Evolutionary conservation across 768 basidiomycete species (phyloP), one percentile per base, ranked within the genome.

Genomic region (Trametes sanguinea): DNA sequence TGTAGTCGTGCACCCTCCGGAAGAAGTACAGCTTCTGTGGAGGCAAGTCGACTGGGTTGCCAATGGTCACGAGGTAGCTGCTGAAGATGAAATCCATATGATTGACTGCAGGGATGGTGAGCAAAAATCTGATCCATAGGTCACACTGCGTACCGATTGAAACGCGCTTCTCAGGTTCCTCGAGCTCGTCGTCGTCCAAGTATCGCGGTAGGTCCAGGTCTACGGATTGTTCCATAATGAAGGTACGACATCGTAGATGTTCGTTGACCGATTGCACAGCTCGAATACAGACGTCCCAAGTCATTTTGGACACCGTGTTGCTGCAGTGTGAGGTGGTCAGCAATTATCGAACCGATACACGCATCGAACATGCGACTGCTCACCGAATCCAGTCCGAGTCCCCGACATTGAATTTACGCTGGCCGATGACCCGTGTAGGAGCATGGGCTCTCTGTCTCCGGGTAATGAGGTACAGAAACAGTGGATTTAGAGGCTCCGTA

Each of bases 21-120:
- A 51, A 59, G 48, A 59, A 59, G 30, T 59, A 59, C 17, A 59
- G n/a, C 17, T 22, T 39, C 5, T 6, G 4, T 16, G 57, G 57
- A 14, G 57, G 57, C 17, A 17, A 43, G 3, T 47, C 43, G 42
- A 52, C 10, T 16, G 42, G 57, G n/a, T 14, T 40, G 0, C 42
- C 32, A 42, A 59, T 48, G 42, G 29, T 17, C 9, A 59, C 57
- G 17, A 59, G 32, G 57, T 51, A 33, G 48, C 42, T 59, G 16
- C 39, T 44, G 11, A 39, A 17, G 5, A 52, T 51, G 33, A 51
- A 51, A 37, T 51, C 16, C 6, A 59, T 22, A 0, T 14, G 22
- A 37, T 40, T 16, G 16, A 48, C 56, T 57, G 29, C 27, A 5
- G 3, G 27, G 17, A 13, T 6, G 4, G 8, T n/a, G 4, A 29